phyloP scores from a whole-genome alignment of 495 filamentous ascomycete species.

The Neurospora sp. region DNA sequence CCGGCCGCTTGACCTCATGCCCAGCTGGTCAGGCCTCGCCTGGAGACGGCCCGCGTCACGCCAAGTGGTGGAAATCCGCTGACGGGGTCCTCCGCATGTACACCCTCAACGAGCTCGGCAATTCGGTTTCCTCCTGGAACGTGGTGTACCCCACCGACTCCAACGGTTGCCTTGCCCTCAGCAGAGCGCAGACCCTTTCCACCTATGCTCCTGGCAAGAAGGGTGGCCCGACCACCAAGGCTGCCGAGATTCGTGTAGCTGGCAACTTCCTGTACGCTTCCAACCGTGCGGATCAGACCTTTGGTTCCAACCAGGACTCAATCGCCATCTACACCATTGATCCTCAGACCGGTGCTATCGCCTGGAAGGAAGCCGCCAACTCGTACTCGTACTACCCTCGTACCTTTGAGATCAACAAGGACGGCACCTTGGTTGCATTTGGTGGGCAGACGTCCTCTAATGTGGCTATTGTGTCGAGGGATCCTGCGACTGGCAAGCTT shows the following conservation, averaged over 20 bases:
- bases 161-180: conserved; percentile 22
- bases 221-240: conserved; percentile 29
- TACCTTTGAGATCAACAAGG: conserved; percentile 53
- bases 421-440: conserved; percentile 51
- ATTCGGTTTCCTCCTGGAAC: conserved; percentile 35
- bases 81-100: conserved; percentile 26
- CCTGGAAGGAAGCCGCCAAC: conserved; percentile 28
- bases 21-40: conserved; percentile 21
- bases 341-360: conserved; percentile 21
- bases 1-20: conserved; percentile 28
- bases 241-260: conserved; percentile 31
- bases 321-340: conserved; percentile 28
- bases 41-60: conserved; percentile 38
- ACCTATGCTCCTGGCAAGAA: conserved; percentile 25
- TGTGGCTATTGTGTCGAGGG: conserved; percentile 50
- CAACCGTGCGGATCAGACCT: conserved; percentile 35
- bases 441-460: conserved; percentile 52
- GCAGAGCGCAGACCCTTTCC: conserved; percentile 26
- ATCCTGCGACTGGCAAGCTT: conserved; percentile 44
- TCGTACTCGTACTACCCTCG: conserved; percentile 39
- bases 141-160: conserved; percentile 23
- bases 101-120: conserved; percentile 39
- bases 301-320: conserved; percentile 30
- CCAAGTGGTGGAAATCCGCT: conserved; percentile 28
- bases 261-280: conserved; percentile 33